Evolutionary conservation across 805 yeast species (phyloP), one percentile per base, ranked within the genome.

Genomic region (Saturnispora ahearnii): DNA sequence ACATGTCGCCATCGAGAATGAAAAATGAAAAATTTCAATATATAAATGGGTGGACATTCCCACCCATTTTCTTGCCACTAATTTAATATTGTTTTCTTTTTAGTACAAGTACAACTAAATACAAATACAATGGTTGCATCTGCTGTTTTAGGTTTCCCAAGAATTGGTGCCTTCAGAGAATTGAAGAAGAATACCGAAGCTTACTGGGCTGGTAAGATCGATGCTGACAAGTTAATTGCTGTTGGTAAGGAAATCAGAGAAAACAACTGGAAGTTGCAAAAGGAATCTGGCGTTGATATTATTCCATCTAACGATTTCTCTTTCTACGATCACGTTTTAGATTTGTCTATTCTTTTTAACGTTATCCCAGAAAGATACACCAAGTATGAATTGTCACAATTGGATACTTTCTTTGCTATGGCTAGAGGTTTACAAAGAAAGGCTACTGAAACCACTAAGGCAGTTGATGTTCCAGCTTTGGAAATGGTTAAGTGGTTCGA

Each of bases 401-500:
- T 93, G 61, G 99, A 93, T 74, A 87, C 88, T 56, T 74, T 87
- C 66, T 93, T 93, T 71, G 99, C 99, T 67, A 93, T 93, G 98
- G 99, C 98, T 75, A 89, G 99, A 82, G 99, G 99, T 83, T 80
- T 93, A 71, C 99, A 93, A 79, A 87, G 93, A 77, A 83, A 85
- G 73, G 96, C 95, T 59, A 85, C 95, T 59, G 95, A 84, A 62
- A 67, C 89, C 59, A 70, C 81, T 55, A 79, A 84, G 62, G 96
- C 95, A 61, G 96, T 93, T 62, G 99, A 93, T 73, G 99, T 93
- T 55, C 91, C 98, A 57, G 99, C 99, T 64, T 80, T 88, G 70
- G 96, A 93, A 81, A 93, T 93, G 99, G 99, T 93, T 63, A 93
- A 93, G 80, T 93, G 99, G 99, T 93, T 93, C 64, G 99, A 93